These are phyloP conservation scores for Xylaria sp. DNA, from an alignment of 2,329 filamentous ascomycete genomes.

Conservation along the genomic window DNA sequence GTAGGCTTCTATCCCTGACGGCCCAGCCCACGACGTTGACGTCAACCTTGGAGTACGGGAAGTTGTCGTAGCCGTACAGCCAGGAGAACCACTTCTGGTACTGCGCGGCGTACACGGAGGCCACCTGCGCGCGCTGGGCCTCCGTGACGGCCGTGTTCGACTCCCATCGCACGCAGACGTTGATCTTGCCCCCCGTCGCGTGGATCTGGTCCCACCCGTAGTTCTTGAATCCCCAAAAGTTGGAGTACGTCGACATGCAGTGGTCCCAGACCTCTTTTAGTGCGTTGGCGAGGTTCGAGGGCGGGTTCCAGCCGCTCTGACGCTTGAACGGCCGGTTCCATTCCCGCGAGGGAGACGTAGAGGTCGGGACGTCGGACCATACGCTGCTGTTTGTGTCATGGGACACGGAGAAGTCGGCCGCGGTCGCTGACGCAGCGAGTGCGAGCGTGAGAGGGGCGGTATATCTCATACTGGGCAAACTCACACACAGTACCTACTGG, in stretches of 20 bases:
- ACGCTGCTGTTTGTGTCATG: slow-evolving; percentile 16
- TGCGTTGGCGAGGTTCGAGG: slow-evolving; percentile 16
- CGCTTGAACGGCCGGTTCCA: slow-evolving; percentile 12
- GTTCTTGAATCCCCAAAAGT: slow-evolving; percentile 25
- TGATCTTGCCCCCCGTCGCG: slow-evolving; percentile 21
- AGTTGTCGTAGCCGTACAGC: slow-evolving; percentile 22
- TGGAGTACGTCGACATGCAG: slow-evolving; percentile 24
- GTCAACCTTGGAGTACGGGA: slow-evolving; percentile 14
- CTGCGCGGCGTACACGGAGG: slow-evolving; percentile 22
- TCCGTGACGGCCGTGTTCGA: slow-evolving; percentile 12
- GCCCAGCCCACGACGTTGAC: slow-evolving; percentile 25
- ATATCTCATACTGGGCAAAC: slow-evolving; percentile 13
- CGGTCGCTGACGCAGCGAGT: slow-evolving; percentile 9
- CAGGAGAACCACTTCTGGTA: slow-evolving; percentile 26
- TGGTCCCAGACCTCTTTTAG: slow-evolving; percentile 20
- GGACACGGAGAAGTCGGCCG: slow-evolving; percentile 2
- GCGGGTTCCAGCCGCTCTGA: slow-evolving; percentile 16
- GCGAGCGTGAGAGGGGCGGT: slow-evolving; percentile 18
- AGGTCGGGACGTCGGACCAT: neutral
- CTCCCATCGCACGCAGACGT: slow-evolving; percentile 28
- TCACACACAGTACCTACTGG: neutral
- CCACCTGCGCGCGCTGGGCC: slow-evolving; percentile 16
- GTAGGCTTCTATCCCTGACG: neutral
- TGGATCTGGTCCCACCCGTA: slow-evolving; percentile 27
- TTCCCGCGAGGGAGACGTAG: neutral